These are phyloP conservation scores for Bipolaris bicolor DNA, from an alignment of 2,329 filamentous ascomycete species.

Conservation along the genomic window DNA sequence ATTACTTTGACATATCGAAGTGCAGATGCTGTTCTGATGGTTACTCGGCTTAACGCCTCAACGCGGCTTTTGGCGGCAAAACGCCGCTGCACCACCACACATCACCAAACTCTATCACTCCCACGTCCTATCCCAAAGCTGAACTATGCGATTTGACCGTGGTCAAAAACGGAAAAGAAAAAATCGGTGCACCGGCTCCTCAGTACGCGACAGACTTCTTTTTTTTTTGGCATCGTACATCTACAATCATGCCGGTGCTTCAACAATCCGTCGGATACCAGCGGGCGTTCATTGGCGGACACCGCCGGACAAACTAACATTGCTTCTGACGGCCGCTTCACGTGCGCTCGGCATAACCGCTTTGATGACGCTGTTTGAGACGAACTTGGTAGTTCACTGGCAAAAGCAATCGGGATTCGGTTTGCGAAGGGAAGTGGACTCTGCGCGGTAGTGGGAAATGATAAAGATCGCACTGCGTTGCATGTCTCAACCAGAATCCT, in stretches of 20 bases:
- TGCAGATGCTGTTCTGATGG: neutral
- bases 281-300: conserved; percentile 29
- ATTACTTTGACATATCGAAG: conserved; percentile 1
- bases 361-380: conserved; percentile 27
- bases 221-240: neutral
- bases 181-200: neutral
- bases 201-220: neutral
- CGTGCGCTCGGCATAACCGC: conserved; percentile 38
- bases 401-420: conserved; percentile 29
- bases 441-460: conserved; percentile 16
- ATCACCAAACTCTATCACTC: neutral
- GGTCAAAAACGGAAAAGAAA: neutral
- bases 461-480: conserved; percentile 21
- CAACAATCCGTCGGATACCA: conserved; percentile 22
- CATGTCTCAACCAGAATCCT: neutral
- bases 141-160: neutral
- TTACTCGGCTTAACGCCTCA: conserved; percentile 10
- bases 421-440: conserved; percentile 31
- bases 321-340: conserved; percentile 26
- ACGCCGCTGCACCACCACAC: conserved; percentile 1
- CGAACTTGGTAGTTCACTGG: conserved; percentile 21
- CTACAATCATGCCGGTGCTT: neutral
- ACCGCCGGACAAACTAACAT: conserved; percentile 22
- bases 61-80: conserved; percentile 13
- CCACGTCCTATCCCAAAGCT: neutral